These are phyloP conservation scores for Clitocybe nebularis DNA, from an alignment of 1,284 basidiomycete genomes.

Conservation along the genomic window DNA sequence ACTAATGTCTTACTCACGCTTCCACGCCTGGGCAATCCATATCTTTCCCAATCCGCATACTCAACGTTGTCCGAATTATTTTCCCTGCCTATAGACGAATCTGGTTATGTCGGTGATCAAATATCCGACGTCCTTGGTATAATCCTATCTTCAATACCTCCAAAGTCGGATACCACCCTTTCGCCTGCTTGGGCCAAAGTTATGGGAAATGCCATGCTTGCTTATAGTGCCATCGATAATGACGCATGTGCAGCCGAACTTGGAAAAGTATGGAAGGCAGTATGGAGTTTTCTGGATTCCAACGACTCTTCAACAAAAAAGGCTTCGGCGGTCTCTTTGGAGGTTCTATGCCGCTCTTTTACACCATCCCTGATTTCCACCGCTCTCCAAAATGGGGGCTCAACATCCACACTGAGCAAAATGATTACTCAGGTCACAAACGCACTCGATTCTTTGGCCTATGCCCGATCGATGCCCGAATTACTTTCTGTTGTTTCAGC, in stretches of 20 bases:
- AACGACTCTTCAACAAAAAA: constrained; percentile 51
- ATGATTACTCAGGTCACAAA: constrained; percentile 62
- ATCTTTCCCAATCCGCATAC: constrained; percentile 81
- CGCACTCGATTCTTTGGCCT: constrained; percentile 68
- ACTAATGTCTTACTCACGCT: constrained; percentile 71
- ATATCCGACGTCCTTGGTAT: constrained; percentile 71
- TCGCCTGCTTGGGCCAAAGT: constrained; percentile 74
- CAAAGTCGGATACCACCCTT: constrained; percentile 56
- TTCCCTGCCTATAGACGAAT: constrained; percentile 44
- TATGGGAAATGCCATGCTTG: constrained; percentile 66
- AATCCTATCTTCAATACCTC: constrained; percentile 71
- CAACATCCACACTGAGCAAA: constrained; percentile 53
- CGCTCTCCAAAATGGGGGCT: constrained; percentile 48
- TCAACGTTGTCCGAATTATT: constrained; percentile 77
- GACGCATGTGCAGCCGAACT: constrained; percentile 51
- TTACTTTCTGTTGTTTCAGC: constrained; percentile 61
- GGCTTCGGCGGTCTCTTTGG: constrained; percentile 62
- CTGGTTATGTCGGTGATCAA: constrained; percentile 44
- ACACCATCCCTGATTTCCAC: constrained; percentile 55
- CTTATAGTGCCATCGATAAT: constrained; percentile 48
- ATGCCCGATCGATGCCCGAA: constrained; percentile 69
- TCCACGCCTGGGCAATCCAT: constrained; percentile 80
- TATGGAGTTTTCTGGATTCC: constrained; percentile 75
- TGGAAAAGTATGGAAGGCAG: constrained; percentile 68
- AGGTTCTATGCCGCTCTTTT: constrained; percentile 66